Evolutionary conservation across 2,329 filamentous ascomycete species (phyloP), one percentile per base, ranked within the genome.

Genomic region (Berkeleyomyces rouxiae): DNA sequence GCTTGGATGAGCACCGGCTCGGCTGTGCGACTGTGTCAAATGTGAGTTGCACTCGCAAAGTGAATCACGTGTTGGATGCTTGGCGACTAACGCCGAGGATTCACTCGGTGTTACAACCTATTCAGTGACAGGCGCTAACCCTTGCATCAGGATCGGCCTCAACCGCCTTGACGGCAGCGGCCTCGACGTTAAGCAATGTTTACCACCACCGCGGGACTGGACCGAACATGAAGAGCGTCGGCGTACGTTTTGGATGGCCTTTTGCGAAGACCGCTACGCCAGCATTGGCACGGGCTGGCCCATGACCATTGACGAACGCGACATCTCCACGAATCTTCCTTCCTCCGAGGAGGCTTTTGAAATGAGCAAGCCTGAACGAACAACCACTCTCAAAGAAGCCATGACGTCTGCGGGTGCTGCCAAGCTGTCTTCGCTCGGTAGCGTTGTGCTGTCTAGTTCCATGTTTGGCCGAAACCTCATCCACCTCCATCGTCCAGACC

Each of bases 281-380:
- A 96, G 90, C 69, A 93, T 96, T 63, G 93, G 93, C 42, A 97
- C 93, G 1, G 93, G 93, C 5, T 97, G 93, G 93, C 93, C 93
- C 0, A 92, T 97, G 88, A 84, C 82, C 0, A 82, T 97, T 62
- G 92, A 97, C 67, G 93, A 99, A 74, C 82, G 81, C 70, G 93
- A 99, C 76, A 88, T 97, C 67, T 79, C 87, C 75, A 95, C 90
- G 33, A 87, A 90, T 67, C 77, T 99, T 36, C 93, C 93, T 2
- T 77, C 86, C 1, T 86, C 86, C 0, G 92, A 97, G 64, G 87
- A 95, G 59, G 85, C 90, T 0, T 99, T 88, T 69, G 81, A 91
- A 23, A 85, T 86, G 74, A 90, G 88, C 74, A 86, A 83, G 57
- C 83, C 87, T 2, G 85, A 91, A 69, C 79, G 82, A 65, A 87